Percentiles rank a stretch among this genome's conserved stretches.
phyloP scores from a whole-genome alignment of 345 rosid genomes.

The Murraya koenigii region DNA sequence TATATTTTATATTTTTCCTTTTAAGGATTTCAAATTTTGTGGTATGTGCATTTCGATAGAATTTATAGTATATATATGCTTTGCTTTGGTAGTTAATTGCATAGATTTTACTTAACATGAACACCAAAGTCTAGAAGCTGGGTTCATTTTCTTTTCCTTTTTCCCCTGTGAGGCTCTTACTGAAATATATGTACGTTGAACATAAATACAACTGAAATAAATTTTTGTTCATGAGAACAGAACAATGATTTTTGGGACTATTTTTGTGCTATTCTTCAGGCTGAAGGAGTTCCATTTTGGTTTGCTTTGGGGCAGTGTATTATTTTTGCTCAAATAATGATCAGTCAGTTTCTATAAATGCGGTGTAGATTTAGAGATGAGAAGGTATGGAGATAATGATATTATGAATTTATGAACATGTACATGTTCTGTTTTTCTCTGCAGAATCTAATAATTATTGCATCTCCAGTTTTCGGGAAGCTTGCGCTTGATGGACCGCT shows the following conservation, averaged over 20 bases:
- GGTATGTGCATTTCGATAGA: neutral
- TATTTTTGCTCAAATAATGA: slow-evolving; percentile 27
- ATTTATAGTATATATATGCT: neutral
- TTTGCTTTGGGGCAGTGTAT: neutral
- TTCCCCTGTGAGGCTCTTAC: neutral
- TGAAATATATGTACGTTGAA: neutral
- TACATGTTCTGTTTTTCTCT: neutral
- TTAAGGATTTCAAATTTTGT: slow-evolving; percentile 2
- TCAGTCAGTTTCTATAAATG: slow-evolving; percentile 35
- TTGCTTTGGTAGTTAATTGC: neutral
- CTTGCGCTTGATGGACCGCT: slow-evolving; percentile 65
- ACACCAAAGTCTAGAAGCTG: neutral
- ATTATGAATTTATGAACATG: neutral
- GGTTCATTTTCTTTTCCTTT: neutral
- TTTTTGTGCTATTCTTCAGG: neutral
- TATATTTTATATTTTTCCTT: neutral
- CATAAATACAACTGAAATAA: neutral
- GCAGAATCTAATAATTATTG: slow-evolving; percentile 1
- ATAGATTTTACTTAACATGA: neutral
- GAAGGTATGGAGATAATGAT: slow-evolving; percentile 37
- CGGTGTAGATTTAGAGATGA: slow-evolving; percentile 57
- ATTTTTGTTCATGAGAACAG: neutral
- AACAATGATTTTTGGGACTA: neutral
- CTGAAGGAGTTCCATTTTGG: slow-evolving; percentile 11
- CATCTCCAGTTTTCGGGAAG: slow-evolving; percentile 45